These are phyloP conservation scores for Alisma plantagoaquatica DNA, from an alignment of 106 monocot species.

Conservation along the genomic window DNA sequence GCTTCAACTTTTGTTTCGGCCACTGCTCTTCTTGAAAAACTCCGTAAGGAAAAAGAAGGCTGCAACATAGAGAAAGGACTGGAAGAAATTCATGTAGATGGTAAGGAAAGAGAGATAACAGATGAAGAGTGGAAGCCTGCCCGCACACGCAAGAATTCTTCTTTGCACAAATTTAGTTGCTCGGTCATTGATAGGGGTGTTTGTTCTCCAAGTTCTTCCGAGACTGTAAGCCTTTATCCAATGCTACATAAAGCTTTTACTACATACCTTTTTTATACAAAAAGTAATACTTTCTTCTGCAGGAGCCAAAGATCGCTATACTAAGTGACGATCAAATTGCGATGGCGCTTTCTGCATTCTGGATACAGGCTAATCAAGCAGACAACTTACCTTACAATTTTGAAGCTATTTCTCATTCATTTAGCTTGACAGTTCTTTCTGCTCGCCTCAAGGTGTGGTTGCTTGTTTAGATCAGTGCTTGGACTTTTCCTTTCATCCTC, in stretches of 20 bases:
- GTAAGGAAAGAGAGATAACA: constrained; percentile 18
- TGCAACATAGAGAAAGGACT: constrained; percentile 30
- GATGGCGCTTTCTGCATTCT: constrained; percentile 66
- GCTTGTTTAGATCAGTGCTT: neutral
- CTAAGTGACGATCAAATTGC: constrained; percentile 78
- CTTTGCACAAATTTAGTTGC: constrained; percentile 48
- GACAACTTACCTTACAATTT: constrained; percentile 90
- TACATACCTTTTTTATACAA: too few species aligned
- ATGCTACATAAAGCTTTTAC: neutral
- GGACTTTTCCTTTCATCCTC: neutral
- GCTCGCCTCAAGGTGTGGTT: constrained; percentile 63
- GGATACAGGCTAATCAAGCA: constrained; percentile 73
- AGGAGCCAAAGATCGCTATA: constrained; percentile 48
- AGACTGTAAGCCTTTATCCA: constrained; percentile 31
- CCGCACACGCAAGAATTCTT: constrained; percentile 38
- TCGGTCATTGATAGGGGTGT: constrained; percentile 51
- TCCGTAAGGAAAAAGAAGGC: constrained; percentile 67
- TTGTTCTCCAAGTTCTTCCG: constrained; percentile 20
- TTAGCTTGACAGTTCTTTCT: constrained; percentile 64
- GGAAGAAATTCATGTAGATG: constrained; percentile 23
- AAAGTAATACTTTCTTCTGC: too few species aligned
- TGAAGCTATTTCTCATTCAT: constrained; percentile 88
- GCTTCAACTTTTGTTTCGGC: constrained; percentile 79
- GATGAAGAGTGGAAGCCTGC: constrained; percentile 40
- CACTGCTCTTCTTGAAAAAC: constrained; percentile 83